Conservation (phyloP, 2,329 filamentous ascomycete species). For the Chaetomiaceae sp. region DNA sequence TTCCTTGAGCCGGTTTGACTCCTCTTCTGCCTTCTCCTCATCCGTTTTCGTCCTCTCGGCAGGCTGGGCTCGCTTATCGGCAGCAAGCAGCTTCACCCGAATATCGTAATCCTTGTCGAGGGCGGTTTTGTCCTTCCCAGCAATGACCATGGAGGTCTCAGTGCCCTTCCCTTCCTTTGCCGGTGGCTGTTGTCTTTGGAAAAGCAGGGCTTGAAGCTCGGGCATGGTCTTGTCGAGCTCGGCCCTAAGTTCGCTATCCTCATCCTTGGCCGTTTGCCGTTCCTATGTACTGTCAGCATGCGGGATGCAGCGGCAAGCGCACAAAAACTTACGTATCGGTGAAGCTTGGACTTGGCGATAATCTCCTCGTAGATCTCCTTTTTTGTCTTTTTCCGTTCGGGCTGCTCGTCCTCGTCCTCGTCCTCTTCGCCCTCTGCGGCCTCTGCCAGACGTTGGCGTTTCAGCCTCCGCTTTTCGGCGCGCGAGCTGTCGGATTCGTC, state of each 20-base stretch:
- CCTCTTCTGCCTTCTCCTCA: constrained; percentile 75
- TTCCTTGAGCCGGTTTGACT: constrained; percentile 70
- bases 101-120: constrained; percentile 87
- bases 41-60: constrained; percentile 87
- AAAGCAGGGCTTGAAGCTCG: constrained; percentile 70
- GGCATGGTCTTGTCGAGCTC: constrained; percentile 80
- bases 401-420: constrained; percentile 52
- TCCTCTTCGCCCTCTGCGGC: constrained; percentile 48
- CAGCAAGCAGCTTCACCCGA: constrained; percentile 73
- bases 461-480: constrained; percentile 51
- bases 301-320: too few relatives aligned
- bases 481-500: constrained; percentile 52
- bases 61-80: constrained; percentile 80
- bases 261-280: constrained; percentile 85
- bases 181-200: constrained; percentile 41
- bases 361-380: constrained; percentile 97
- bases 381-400: constrained; percentile 87
- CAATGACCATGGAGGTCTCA: constrained; percentile 31
- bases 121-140: constrained; percentile 59
- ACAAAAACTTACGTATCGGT: constrained; percentile 62
- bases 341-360: constrained; percentile 91
- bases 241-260: constrained; percentile 81
- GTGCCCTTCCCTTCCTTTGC: constrained; percentile 32
- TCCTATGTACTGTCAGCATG: constrained; percentile 43
- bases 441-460: constrained; percentile 51